Conservation (phyloP, 805 yeast genomes). For the Saccharomycopsis javanensis region DNA sequence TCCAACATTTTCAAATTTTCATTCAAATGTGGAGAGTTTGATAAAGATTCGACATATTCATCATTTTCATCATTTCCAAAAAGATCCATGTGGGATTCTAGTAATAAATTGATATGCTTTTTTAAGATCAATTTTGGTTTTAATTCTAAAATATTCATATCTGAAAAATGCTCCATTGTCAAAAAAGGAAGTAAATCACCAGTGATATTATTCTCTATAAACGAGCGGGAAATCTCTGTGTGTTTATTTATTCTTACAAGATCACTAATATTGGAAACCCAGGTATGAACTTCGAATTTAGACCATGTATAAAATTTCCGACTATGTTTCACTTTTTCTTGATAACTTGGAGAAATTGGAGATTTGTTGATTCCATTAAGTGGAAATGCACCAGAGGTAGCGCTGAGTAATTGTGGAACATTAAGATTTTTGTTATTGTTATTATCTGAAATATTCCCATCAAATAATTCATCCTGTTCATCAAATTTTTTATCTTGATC, state of each 20-base stretch:
- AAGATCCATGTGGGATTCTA: constrained; percentile 2
- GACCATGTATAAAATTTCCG: constrained; percentile 19
- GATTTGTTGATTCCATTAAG: neutral
- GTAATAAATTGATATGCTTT: constrained; percentile 13
- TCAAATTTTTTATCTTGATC: neutral
- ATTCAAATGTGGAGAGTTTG: neutral
- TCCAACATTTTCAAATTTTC: neutral
- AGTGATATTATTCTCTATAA: constrained; percentile 18
- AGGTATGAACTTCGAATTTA: constrained; percentile 19
- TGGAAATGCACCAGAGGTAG: neutral
- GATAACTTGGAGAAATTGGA: constrained; percentile 17
- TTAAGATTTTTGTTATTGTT: neutral
- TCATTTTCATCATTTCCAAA: neutral
- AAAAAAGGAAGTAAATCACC: constrained; percentile 18
- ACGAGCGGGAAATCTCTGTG: constrained; percentile 15
- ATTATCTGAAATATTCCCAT: neutral
- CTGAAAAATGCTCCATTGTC: constrained; percentile 12
- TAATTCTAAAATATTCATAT: constrained; percentile 17
- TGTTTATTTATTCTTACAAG: constrained; percentile 14
- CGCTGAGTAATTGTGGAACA: constrained; percentile 3
- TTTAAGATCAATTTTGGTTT: constrained; percentile 13
- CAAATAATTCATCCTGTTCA: neutral
- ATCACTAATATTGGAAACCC: constrained; percentile 17
- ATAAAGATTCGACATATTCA: neutral
- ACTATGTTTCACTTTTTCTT: constrained; percentile 10